phyloP scores from a whole-genome alignment of 192 early-diverging fungal species.

The Coemansia sp. region DNA sequence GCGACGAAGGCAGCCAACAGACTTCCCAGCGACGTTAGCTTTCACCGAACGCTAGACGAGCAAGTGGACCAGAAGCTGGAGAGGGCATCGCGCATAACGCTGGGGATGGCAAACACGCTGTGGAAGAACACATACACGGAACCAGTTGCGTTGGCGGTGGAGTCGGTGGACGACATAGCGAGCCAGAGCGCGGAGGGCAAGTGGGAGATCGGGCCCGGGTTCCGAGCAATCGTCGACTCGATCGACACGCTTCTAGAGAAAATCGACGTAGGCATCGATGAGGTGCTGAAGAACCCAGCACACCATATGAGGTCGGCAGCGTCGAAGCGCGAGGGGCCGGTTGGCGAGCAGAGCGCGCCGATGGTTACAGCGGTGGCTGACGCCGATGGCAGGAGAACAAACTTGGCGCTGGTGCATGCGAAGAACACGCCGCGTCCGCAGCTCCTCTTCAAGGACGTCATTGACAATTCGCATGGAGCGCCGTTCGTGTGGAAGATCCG shows the following conservation, averaged over 20 bases:
- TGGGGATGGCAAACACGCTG: conserved; percentile 35
- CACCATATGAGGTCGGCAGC: conserved; percentile 27
- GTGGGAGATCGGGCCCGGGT: conserved; percentile 72
- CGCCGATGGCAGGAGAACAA: conserved; percentile 23
- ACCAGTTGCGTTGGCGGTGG: conserved; percentile 9
- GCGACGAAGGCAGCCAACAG: conserved; percentile 63
- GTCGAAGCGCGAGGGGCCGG: conserved; percentile 11
- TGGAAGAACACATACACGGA: conserved; percentile 22
- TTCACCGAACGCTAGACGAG: conserved; percentile 66
- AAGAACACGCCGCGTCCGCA: conserved; percentile 83
- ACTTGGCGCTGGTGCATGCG: conserved; percentile 64
- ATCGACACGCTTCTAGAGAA: conserved; percentile 82
- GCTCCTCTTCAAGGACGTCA: conserved; percentile 75
- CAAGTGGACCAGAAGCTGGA: conserved; percentile 48
- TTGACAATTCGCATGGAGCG: conserved; percentile 78
- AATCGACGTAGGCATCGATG: conserved; percentile 79
- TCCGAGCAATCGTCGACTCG: conserved; percentile 64
- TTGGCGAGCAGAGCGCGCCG: conserved; percentile 34
- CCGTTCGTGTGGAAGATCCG: conserved; percentile 81
- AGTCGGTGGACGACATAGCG: conserved; percentile 37
- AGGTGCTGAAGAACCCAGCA: conserved; percentile 51
- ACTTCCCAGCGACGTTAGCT: conserved; percentile 62
- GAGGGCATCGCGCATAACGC: conserved; percentile 21
- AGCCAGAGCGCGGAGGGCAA: conserved; percentile 42
- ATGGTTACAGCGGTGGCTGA: conserved; percentile 28